Percentiles rank a stretch among this genome's conserved stretches.
phyloP scores from a whole-genome alignment of 176 grass and related monocot genomes.

The Carex parvula region DNA sequence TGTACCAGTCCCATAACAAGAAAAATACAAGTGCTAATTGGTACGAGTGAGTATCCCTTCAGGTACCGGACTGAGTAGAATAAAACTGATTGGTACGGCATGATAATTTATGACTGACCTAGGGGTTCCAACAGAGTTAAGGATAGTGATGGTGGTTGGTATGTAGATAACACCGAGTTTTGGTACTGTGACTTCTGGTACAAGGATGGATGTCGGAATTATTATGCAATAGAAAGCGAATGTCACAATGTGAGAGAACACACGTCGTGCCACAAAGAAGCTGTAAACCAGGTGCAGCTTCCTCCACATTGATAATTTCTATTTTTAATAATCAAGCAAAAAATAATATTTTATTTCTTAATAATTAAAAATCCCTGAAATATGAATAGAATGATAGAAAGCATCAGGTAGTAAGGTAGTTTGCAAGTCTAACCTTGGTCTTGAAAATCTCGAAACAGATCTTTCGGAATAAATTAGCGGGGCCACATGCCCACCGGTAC shows the following conservation, averaged over 20 bases:
- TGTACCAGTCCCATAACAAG: not conserved
- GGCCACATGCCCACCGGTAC: conserved; percentile 79
- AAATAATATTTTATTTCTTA: too few relatives aligned
- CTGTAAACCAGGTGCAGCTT: conserved; percentile 88
- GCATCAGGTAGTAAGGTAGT: not conserved
- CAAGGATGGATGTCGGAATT: conserved; percentile 63
- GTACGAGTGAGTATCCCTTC: not conserved
- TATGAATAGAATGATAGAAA: not conserved
- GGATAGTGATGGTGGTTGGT: conserved; percentile 64
- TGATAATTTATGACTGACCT: conserved; percentile 44
- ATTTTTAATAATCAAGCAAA: conserved; percentile 19
- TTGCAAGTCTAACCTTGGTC: conserved; percentile 46
- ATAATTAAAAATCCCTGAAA: too few relatives aligned
- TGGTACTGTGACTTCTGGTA: conserved; percentile 72
- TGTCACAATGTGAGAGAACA: conserved; percentile 60
- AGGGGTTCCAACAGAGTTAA: conserved; percentile 77
- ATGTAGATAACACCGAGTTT: conserved; percentile 78
- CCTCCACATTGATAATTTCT: conserved; percentile 88
- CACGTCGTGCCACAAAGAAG: conserved; percentile 74
- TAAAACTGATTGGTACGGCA: not conserved
- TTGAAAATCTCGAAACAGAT: conserved; percentile 67
- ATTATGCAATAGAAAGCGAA: conserved; percentile 75
- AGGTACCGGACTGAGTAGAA: too few relatives aligned
- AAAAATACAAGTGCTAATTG: not conserved
- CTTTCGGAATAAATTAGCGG: conserved; percentile 73